Conservation (phyloP, 768 basidiomycete species). For the Mycena olivaceomarginata region DNA sequence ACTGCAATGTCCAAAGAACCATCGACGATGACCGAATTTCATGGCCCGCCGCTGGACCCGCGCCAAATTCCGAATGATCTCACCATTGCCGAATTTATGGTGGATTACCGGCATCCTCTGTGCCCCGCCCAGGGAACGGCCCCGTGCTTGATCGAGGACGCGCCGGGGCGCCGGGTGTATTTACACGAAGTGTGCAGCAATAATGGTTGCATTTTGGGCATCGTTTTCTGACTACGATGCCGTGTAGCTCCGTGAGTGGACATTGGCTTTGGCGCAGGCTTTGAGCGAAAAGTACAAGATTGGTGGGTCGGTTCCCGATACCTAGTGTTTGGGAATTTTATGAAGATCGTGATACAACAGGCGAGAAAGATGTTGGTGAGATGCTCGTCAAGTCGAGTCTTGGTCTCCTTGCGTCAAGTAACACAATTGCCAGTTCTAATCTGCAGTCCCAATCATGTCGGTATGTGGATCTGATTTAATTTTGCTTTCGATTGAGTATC, state of each 20-base stretch:
- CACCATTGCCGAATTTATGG: conserved; percentile 74
- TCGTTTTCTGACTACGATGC: conserved; percentile 42
- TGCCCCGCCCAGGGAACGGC: conserved; percentile 59
- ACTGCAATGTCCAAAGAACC: too few species aligned
- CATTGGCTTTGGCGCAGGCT: conserved; percentile 63
- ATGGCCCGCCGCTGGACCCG: conserved; percentile 52
- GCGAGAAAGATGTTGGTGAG: conserved; percentile 69
- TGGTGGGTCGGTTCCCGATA: conserved; percentile 50
- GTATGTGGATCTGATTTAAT: conserved; percentile 50
- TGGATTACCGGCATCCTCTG: conserved; percentile 68
- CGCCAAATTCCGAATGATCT: conserved; percentile 71
- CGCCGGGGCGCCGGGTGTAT: conserved; percentile 61
- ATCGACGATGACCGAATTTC: conserved; percentile 53
- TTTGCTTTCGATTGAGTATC: neutral
- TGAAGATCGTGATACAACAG: conserved; percentile 50
- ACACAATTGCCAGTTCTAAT: conserved; percentile 65
- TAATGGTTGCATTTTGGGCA: conserved; percentile 19
- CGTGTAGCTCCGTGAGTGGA: conserved; percentile 58
- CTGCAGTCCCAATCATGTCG: conserved; percentile 72
- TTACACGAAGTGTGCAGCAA: conserved; percentile 61
- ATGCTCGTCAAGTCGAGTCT: conserved; percentile 37
- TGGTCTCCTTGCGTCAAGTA: neutral
- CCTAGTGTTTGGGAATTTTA: too few species aligned
- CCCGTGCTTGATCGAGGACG: conserved; percentile 74
- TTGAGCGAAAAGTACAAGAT: conserved; percentile 58